Percentiles rank a stretch among this genome's conserved stretches.
Conservation (phyloP, 2,329 filamentous ascomycete species). For the Plenodomus lindquistii region DNA sequence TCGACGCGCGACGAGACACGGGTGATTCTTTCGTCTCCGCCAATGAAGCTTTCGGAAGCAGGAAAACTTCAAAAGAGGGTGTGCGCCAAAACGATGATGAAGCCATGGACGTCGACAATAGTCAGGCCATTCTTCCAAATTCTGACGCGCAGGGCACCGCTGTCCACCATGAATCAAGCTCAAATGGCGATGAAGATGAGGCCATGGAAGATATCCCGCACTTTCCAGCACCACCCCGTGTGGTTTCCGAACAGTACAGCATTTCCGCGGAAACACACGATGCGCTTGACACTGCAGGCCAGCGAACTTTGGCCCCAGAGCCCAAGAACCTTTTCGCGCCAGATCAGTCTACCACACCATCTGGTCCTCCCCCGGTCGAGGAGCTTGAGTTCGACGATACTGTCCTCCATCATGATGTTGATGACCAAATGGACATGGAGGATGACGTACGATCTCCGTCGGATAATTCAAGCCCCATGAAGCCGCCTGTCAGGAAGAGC, state of each 20-base stretch:
- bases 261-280: conserved; percentile 40
- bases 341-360: conserved; percentile 24
- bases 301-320: conserved; percentile 23
- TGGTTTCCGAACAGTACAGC: conserved; percentile 35
- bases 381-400: conserved; percentile 30
- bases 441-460: conserved; percentile 65
- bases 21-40: conserved; percentile 56
- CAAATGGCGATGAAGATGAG: conserved; percentile 18
- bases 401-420: conserved; percentile 36
- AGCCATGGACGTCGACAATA: conserved; percentile 40
- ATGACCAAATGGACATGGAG: conserved; percentile 50
- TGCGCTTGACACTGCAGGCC: conserved; percentile 31
- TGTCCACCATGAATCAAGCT: conserved; percentile 27
- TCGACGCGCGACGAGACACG: conserved; percentile 36
- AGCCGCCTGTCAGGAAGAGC: conserved; percentile 84
- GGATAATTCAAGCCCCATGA: conserved; percentile 72
- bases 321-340: conserved; percentile 25
- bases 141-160: conserved; percentile 31
- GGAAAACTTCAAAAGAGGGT: conserved; percentile 33
- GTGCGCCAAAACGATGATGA: conserved; percentile 23
- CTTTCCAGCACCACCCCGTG: conserved; percentile 25
- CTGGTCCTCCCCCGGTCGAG: conserved; percentile 27
- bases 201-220: conserved; percentile 23
- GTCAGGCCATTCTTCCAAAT: conserved; percentile 23
- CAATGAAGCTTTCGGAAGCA: conserved; percentile 47